Conservation (phyloP, 139 green algal genomes). For the Chlorella sp. region DNA sequence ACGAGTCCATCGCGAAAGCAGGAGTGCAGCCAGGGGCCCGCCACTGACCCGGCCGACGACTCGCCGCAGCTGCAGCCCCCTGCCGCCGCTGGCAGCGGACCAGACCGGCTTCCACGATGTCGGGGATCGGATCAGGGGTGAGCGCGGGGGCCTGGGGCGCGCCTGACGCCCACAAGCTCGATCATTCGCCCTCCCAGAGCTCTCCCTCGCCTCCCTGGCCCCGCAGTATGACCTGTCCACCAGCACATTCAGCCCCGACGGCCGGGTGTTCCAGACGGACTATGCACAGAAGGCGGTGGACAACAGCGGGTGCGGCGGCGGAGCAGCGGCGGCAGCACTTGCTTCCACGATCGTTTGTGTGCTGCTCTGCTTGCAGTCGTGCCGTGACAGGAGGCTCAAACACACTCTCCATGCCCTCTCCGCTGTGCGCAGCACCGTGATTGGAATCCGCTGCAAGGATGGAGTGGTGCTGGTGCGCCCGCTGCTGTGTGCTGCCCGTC, state of each 20-base stretch:
- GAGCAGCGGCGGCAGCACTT: neutral
- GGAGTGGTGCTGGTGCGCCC: conserved; percentile 94
- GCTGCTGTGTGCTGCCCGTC: neutral
- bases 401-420: neutral
- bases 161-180: no score
- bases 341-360: no score
- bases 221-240: conserved; percentile 96
- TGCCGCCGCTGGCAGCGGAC: neutral
- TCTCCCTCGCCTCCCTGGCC: neutral
- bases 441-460: conserved; percentile 96
- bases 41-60: no score
- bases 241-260: conserved; percentile 98
- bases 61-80: no score
- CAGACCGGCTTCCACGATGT: conserved; percentile 57
- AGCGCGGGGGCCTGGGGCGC: conserved; percentile 25
- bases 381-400: no score
- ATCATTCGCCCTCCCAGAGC: neutral
- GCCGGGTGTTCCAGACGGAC: conserved; percentile 97
- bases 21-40: no score
- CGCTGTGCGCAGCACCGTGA: conserved; percentile 82
- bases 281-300: conserved; percentile 99
- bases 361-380: neutral
- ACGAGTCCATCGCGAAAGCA: no score
- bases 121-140: conserved; percentile 87
- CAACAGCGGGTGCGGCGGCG: conserved; percentile 85